Evolutionary conservation across 2,329 filamentous ascomycete species (phyloP).

Genomic region (Talaromyces albobiverticillius): DNA sequence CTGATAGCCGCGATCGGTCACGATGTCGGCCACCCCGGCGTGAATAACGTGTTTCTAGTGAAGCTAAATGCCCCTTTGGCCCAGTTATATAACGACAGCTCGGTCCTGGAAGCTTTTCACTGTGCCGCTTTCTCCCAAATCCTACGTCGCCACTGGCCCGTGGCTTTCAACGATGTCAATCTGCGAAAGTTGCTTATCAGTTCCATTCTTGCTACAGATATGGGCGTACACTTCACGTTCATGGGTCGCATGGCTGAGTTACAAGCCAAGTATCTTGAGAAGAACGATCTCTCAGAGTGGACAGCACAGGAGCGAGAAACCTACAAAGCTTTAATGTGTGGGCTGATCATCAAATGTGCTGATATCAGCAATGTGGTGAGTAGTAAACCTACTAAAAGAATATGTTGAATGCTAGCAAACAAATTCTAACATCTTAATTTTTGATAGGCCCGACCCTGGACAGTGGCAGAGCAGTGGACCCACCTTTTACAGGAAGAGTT

Average conservation of each 20-base stretch:
- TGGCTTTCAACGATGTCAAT: slow-evolving; percentile 70
- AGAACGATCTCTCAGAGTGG: slow-evolving; percentile 69
- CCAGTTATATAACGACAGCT: slow-evolving; percentile 94
- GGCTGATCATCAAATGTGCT: slow-evolving; percentile 92
- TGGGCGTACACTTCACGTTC: slow-evolving; percentile 95
- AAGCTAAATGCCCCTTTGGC: slow-evolving; percentile 89
- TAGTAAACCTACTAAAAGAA: slow-evolving; percentile 27
- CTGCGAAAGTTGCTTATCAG: slow-evolving; percentile 93
- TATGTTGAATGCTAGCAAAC: background rate
- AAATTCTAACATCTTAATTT: slow-evolving; percentile 5
- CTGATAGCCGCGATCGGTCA: slow-evolving; percentile 96
- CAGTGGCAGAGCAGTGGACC: slow-evolving; percentile 84
- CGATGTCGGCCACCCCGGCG: slow-evolving; percentile 93
- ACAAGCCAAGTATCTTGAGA: slow-evolving; percentile 71
- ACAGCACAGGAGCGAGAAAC: slow-evolving; percentile 72
- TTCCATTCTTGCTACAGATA: slow-evolving; percentile 95
- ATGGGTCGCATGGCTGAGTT: slow-evolving; percentile 83
- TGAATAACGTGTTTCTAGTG: slow-evolving; percentile 95
- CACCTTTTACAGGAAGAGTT: slow-evolving; percentile 94
- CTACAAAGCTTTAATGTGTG: slow-evolving; percentile 77
- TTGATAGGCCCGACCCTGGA: slow-evolving; percentile 72
- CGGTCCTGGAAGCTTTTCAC: slow-evolving; percentile 94
- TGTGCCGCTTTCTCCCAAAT: slow-evolving; percentile 97
- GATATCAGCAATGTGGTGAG: slow-evolving; percentile 97
- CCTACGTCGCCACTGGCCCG: slow-evolving; percentile 85